Conservation (phyloP, 768 basidiomycete species). For the Amanita phalloides region DNA sequence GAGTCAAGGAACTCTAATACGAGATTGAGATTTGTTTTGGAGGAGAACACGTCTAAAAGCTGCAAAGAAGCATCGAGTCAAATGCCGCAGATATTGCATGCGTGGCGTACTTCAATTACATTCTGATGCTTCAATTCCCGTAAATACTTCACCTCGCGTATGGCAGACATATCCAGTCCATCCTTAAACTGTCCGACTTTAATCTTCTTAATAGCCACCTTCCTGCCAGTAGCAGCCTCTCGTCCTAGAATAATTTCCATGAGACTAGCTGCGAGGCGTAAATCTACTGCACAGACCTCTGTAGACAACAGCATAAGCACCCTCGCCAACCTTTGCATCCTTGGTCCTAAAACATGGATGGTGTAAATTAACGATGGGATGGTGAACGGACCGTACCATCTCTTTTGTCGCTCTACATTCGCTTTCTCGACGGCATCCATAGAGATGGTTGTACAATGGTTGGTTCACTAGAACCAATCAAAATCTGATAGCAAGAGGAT, state of each 20-base stretch:
- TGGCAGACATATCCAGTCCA: conserved; percentile 97
- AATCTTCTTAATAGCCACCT: conserved; percentile 97
- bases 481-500: neutral
- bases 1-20: conserved; percentile 95
- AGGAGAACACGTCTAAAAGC: conserved; percentile 95
- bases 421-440: conserved; percentile 84
- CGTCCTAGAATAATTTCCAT: conserved; percentile 37
- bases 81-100: neutral
- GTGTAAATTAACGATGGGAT: neutral
- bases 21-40: conserved; percentile 92
- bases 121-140: conserved; percentile 92
- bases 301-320: conserved; percentile 95
- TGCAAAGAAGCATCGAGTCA: conserved; percentile 18
- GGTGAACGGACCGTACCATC: conserved; percentile 34
- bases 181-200: conserved; percentile 96
- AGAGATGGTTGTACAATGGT: neutral
- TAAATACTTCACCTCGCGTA: conserved; percentile 95
- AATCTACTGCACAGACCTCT: conserved; percentile 47
- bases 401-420: conserved; percentile 60
- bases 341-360: conserved; percentile 43
- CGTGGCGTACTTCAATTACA: conserved; percentile 68
- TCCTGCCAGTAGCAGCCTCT: conserved; percentile 64
- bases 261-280: neutral
- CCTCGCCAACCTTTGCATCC: conserved; percentile 78
- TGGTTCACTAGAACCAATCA: neutral